Evolutionary conservation across 2,329 filamentous ascomycete species (phyloP).

Genomic region (Epichloe aotearoae): DNA sequence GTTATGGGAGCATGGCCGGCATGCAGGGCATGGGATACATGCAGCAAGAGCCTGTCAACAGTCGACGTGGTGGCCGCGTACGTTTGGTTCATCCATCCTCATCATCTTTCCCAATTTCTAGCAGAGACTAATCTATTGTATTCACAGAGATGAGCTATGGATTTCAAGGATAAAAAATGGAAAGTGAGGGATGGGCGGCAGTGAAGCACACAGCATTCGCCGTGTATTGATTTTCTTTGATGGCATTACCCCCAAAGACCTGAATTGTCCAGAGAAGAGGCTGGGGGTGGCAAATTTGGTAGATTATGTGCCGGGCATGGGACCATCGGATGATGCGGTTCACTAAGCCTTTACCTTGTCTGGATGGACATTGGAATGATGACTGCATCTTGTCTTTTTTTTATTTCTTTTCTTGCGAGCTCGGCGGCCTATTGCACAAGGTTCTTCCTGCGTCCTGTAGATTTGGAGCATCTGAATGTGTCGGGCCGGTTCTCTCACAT

Average conservation of each 20-base stretch:
- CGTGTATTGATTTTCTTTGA: not conserved
- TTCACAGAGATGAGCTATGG: conserved; percentile 14
- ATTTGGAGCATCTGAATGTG: conserved; percentile 5
- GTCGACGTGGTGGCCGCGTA: conserved; percentile 43
- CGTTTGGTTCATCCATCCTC: conserved; percentile 15
- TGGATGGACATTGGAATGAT: not conserved
- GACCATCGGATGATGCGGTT: not conserved
- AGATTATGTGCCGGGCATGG: conserved; percentile 1
- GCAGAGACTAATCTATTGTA: not conserved
- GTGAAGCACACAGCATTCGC: not conserved
- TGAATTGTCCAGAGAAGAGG: not conserved
- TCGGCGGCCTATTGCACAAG: not conserved
- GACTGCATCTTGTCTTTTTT: not conserved
- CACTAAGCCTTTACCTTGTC: not conserved
- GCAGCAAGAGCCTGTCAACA: conserved; percentile 41
- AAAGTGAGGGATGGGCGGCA: not conserved
- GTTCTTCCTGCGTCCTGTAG: not conserved
- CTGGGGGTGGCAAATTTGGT: conserved; percentile 3
- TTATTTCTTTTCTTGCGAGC: not conserved
- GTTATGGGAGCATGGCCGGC: conserved; percentile 36
- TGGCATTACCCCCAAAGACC: not conserved
- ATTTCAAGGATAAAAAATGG: not conserved
- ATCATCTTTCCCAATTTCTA: not conserved
- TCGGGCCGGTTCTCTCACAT: conserved; percentile 11
- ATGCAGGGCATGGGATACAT: conserved; percentile 34